Base-by-base conservation (phyloP, 228 moss, liverwort and hornwort species). In the Sphagnum magellanicum region DNA sequence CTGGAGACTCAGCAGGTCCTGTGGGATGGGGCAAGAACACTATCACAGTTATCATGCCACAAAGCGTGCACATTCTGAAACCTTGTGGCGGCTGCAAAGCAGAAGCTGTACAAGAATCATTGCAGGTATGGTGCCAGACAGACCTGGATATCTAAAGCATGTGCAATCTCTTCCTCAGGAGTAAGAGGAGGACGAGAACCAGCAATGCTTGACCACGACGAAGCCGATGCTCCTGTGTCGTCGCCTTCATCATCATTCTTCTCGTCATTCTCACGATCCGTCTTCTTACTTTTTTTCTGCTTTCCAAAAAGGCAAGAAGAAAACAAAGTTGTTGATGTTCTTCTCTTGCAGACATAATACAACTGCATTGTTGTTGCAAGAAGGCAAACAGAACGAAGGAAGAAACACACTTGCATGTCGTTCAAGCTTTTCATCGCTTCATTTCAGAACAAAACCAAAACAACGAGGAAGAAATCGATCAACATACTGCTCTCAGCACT, bases 121-220 rank as follows among this genome's bases (percentile, higher is more conserved):
- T 6, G 51, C 63, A 8, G 49, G 53, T 53, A 10, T n/a, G 5
- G 52, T 53, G 67, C 47, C 10, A 10, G 0, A 8, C 48, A 50
- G 13, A 92, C 92, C 79, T 92, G 93, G 71, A 93, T 87, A 71
- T 83, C 84, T 69, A 80, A 73, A 47, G 88, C 73, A 59, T 77
- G 76, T 52, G 74, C 72, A 14, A 69, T 67, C 78, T 93, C 93
- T 74, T 88, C 90, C 49, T 76, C 86, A 51, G 74, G 52, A 67
- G 83, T 81, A 55, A 93, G 84, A 49, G 88, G 88, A 16, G 70
- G 69, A 65, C 73, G 69, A 60, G 78, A 76, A 53, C 83, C 86
- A 52, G 84, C 78, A 48, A 74, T 63, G 59, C 70, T 68, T 64
- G 78, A 75, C 87, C 87, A 84, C 70, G 84, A 65, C 14, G 71